phyloP scores from a whole-genome alignment of 257 asterid species.

The Lycium ferocissimum region DNA sequence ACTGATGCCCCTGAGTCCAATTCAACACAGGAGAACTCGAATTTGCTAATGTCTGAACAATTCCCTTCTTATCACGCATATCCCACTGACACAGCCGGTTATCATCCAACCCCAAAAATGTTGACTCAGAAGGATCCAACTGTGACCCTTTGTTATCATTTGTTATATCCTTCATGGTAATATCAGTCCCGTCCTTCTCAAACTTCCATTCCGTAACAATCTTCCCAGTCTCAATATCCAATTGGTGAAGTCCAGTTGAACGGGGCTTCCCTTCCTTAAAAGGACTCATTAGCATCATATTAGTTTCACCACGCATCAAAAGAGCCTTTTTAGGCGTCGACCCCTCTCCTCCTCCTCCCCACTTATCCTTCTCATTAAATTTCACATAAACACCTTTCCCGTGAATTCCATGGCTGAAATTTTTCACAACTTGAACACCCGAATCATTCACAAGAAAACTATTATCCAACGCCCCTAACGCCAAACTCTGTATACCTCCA shows the following conservation, averaged over 20 bases:
- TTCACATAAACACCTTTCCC: constrained; percentile 96
- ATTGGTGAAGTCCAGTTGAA: constrained; percentile 79
- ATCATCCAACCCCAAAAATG: constrained; percentile 96
- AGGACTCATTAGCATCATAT: constrained; percentile 97
- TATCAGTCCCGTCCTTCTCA: constrained; percentile 86
- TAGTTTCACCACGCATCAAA: constrained; percentile 95
- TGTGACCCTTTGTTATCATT: constrained; percentile 95
- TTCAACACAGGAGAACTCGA: constrained; percentile 74
- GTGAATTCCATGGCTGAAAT: constrained; percentile 94
- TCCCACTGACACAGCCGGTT: constrained; percentile 94
- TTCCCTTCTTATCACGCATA: constrained; percentile 89
- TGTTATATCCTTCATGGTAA: constrained; percentile 83
- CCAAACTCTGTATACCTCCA: constrained; percentile 94
- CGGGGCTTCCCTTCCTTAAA: constrained; percentile 73
- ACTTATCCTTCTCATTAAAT: constrained; percentile 58
- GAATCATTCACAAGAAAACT: constrained; percentile 88
- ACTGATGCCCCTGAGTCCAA: constrained; percentile 97
- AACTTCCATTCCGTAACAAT: constrained; percentile 96
- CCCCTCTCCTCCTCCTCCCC: constrained; percentile 31
- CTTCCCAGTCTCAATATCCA: constrained; percentile 96
- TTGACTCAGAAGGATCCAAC: constrained; percentile 91
- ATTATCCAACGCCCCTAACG: constrained; percentile 96
- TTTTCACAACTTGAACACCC: constrained; percentile 97
- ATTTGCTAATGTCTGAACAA: constrained; percentile 79
- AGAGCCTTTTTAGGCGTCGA: constrained; percentile 82